Base-by-base conservation (phyloP, 352 stramenopile genomes). In the Aphanomyces cochlioides region DNA sequence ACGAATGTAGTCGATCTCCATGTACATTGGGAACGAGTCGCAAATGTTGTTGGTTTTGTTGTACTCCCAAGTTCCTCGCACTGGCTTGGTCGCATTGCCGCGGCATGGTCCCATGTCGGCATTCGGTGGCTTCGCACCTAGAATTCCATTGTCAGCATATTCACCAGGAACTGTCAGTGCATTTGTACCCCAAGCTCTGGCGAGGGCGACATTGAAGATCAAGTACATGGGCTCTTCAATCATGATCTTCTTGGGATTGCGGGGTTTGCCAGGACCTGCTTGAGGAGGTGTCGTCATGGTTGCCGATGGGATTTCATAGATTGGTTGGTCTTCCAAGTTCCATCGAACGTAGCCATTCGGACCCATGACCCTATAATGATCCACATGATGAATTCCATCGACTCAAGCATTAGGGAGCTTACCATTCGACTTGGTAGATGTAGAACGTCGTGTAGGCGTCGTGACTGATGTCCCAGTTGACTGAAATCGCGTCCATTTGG, bases 181-280 rank as follows among this genome's bases (percentile, higher is more conserved):
- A 66, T 7, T 37, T 12, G 48, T 17, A 66, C 81, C 90, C 95
- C 95, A 98, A 67, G 88, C 75, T 19, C 78, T 78, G 17, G 88
- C 96, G 38, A 98, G 73, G 0, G 95, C 95, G 34, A 96, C 95
- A 78, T 98, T 98, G 58, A 98, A 75, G 66, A 98, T 84, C 69
- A 98, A 78, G 76, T 98, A 98, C 79, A 90, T 95, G 6, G 95
- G 93, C 73, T 98, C 95, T 47, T 93, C 84, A 1, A 81, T 79
- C 66, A 90, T 88, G 1, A 77, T 80, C 15, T 82, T 80, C 40
- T 67, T 53, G 5, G 79, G 81, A 61, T 90, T 92, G 10, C 17
- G 47, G 0, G 78, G 73, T 77, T 87, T 41, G 68, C 69, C 0
- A 19, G 7, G 7, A 8, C 28, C 45, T 66, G 85, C 77, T 61